Evolutionary conservation across 2,329 filamentous ascomycete species (phyloP).

Genomic region (Exophiala calicioides): DNA sequence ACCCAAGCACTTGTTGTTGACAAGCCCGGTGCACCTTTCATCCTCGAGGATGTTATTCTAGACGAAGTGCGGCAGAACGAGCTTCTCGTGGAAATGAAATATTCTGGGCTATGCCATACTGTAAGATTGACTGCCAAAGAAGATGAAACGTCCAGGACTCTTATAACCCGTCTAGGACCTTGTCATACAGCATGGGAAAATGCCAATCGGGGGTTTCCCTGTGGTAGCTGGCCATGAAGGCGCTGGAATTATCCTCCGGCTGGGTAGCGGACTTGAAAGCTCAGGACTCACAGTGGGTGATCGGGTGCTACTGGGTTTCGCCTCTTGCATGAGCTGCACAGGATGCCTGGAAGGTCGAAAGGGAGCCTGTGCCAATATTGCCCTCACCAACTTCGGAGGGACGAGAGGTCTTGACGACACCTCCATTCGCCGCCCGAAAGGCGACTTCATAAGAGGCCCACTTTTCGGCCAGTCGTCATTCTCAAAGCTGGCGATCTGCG

Average conservation of each 20-base stretch:
- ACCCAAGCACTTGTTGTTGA: constrained; percentile 76
- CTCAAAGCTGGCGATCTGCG: constrained; percentile 13
- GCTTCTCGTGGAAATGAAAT: constrained; percentile 87
- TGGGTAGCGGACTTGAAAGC: constrained; percentile 52
- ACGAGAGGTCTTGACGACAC: constrained; percentile 1
- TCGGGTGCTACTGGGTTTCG: constrained; percentile 65
- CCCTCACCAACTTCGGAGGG: constrained; percentile 7
- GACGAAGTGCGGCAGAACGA: constrained; percentile 85
- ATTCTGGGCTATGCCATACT: constrained; percentile 85
- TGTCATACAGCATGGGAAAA: constrained; percentile 25
- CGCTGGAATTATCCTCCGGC: constrained; percentile 52
- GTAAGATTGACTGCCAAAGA: constrained; percentile 52
- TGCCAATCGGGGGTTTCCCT: constrained; percentile 59
- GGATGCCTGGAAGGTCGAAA: neutral
- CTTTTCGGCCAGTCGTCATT: constrained; percentile 20
- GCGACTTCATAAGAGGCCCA: neutral
- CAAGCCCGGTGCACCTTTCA: constrained; percentile 67
- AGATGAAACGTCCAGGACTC: neutral
- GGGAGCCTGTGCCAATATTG: constrained; percentile 4
- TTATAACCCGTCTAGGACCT: constrained; percentile 29
- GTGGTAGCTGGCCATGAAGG: constrained; percentile 58
- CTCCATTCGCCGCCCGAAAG: neutral
- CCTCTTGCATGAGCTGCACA: constrained; percentile 18
- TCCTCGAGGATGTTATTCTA: constrained; percentile 53
- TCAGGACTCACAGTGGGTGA: constrained; percentile 93